These are phyloP conservation scores for Agaricus blazei DNA, from an alignment of 768 basidiomycete genomes.

Conservation along the genomic window DNA sequence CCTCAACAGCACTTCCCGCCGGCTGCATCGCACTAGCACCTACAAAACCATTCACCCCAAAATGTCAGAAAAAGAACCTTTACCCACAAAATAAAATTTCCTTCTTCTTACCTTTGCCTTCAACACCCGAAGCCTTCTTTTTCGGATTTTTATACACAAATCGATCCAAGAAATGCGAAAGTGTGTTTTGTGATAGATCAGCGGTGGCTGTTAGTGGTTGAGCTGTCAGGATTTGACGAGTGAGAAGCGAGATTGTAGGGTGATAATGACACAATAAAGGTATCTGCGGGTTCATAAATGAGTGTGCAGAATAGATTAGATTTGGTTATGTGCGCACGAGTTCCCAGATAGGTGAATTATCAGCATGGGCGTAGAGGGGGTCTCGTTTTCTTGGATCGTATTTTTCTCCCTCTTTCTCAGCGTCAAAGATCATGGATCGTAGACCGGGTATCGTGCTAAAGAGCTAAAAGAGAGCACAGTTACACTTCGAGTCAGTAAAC, in stretches of 20 bases:
- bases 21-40: slow-evolving; percentile 97
- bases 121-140: slow-evolving; percentile 34
- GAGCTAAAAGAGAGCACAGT: slow-evolving; percentile 22
- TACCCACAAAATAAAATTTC: neutral
- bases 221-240: slow-evolving; percentile 70
- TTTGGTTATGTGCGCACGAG: slow-evolving; percentile 49
- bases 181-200: slow-evolving; percentile 88
- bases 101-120: slow-evolving; percentile 2
- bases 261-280: slow-evolving; percentile 87
- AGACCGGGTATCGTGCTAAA: slow-evolving; percentile 39
- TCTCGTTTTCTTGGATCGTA: slow-evolving; percentile 93
- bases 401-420: slow-evolving; percentile 17
- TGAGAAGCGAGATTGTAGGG: slow-evolving; percentile 83
- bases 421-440: slow-evolving; percentile 31
- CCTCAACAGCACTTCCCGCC: slow-evolving; percentile 62
- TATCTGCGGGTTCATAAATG: slow-evolving; percentile 35
- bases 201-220: slow-evolving; percentile 76
- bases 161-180: slow-evolving; percentile 92
- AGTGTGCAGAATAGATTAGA: neutral
- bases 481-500: neutral
- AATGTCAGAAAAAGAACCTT: too few species aligned
- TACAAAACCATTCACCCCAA: slow-evolving; percentile 29
- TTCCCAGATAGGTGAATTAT: slow-evolving; percentile 82
- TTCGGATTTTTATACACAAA: slow-evolving; percentile 98
- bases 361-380: slow-evolving; percentile 80